Conservation (phyloP, 1,284 basidiomycete species). For the Tetrapyrgos nigripes region DNA sequence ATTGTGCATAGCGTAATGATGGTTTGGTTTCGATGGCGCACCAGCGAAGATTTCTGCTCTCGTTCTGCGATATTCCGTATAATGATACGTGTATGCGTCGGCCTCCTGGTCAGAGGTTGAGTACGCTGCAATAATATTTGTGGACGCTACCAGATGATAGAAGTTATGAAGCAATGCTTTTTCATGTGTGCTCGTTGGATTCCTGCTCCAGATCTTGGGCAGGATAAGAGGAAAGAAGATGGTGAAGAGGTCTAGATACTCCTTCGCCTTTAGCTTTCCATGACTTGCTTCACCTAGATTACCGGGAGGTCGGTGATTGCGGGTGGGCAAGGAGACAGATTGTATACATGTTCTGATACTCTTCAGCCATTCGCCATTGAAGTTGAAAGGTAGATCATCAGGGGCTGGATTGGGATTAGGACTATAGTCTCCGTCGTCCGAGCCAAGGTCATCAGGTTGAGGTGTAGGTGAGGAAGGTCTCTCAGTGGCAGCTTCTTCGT, state of each 20-base stretch:
- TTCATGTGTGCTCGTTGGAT: neutral
- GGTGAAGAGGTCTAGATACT: slow-evolving; percentile 17
- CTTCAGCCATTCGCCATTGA: neutral
- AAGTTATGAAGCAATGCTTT: slow-evolving; percentile 13
- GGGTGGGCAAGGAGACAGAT: slow-evolving; percentile 12
- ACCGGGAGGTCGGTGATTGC: slow-evolving; percentile 12
- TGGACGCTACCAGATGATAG: slow-evolving; percentile 16
- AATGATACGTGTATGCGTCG: slow-evolving; percentile 10
- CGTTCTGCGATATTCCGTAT: too few species aligned
- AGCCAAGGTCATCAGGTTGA: neutral
- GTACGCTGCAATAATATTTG: slow-evolving; percentile 18
- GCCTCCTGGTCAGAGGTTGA: slow-evolving; percentile 15
- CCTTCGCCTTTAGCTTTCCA: slow-evolving; percentile 25
- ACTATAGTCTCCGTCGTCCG: neutral
- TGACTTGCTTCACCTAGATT: slow-evolving; percentile 19
- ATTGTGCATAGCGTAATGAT: slow-evolving; percentile 20
- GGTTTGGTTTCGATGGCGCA: slow-evolving; percentile 4
- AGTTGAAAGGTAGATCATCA: neutral
- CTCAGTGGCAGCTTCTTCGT: neutral
- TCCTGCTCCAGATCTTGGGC: slow-evolving; percentile 16
- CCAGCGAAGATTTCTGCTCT: slow-evolving; percentile 15
- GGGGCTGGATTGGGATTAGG: too few species aligned
- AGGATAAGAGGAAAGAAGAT: slow-evolving; percentile 18
- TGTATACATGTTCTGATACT: slow-evolving; percentile 11
- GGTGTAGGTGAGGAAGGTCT: neutral